Conservation (phyloP, 2,329 filamentous ascomycete genomes). For the Pseudocercospora fuligena region DNA sequence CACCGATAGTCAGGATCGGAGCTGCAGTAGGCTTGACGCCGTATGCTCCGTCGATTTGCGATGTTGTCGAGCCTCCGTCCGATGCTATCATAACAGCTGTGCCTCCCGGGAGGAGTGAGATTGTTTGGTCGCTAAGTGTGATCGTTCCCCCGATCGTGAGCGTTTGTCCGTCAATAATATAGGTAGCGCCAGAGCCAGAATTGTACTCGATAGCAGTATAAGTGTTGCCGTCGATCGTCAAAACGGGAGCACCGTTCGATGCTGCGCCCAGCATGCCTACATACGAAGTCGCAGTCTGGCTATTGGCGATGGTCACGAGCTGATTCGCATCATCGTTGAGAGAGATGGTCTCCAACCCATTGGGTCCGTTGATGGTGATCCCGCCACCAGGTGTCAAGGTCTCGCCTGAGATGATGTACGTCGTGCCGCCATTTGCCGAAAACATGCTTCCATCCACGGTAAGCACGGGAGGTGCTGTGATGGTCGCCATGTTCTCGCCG, state of each 20-base stretch:
- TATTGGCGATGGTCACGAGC: conserved; percentile 29
- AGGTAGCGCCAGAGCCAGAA: conserved; percentile 39
- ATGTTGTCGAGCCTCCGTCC: conserved; percentile 35
- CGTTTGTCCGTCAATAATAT: conserved; percentile 43
- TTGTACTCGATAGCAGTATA: conserved; percentile 36
- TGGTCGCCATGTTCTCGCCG: conserved; percentile 22
- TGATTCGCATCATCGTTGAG: conserved; percentile 40
- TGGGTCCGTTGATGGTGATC: conserved; percentile 31
- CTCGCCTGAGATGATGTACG: conserved; percentile 36
- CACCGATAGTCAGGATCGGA: conserved; percentile 40
- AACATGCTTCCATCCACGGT: conserved; percentile 37
- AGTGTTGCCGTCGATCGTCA: conserved; percentile 35
- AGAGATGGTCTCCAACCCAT: conserved; percentile 37
- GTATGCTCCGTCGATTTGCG: conserved; percentile 30
- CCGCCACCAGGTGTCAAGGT: conserved; percentile 35
- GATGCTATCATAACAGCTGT: conserved; percentile 28
- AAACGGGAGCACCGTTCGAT: conserved; percentile 30
- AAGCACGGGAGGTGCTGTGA: conserved; percentile 39
- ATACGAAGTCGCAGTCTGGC: conserved; percentile 32
- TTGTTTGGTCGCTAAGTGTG: conserved; percentile 37
- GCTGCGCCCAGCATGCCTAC: conserved; percentile 26
- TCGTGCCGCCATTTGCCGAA: conserved; percentile 33
- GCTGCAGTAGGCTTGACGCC: conserved; percentile 34
- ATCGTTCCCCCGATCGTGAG: conserved; percentile 45
- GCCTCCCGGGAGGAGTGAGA: conserved; percentile 43